Evolutionary conservation across 768 basidiomycete species (phyloP).

Genomic region (Melanogaster broomeanus): DNA sequence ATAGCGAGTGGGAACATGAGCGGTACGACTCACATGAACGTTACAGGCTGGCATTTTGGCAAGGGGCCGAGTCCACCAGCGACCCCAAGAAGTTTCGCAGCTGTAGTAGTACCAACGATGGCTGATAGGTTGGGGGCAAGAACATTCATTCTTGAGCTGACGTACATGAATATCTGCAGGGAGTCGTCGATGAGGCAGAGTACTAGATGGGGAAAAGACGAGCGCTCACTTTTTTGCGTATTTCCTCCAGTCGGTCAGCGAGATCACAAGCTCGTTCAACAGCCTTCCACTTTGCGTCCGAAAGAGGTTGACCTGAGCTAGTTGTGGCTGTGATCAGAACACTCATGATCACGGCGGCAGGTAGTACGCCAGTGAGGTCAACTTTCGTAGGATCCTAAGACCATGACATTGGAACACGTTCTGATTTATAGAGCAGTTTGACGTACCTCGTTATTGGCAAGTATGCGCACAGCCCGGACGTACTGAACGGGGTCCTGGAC

Average conservation of each 20-base stretch:
- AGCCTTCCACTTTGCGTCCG: constrained; percentile 72
- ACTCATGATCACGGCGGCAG: constrained; percentile 91
- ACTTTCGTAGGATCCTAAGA: constrained; percentile 84
- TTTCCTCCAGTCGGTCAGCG: constrained; percentile 84
- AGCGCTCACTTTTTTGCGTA: constrained; percentile 73
- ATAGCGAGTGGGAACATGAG: not conserved
- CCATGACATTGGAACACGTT: constrained; percentile 2
- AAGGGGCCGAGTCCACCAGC: constrained; percentile 91
- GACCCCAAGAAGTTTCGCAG: constrained; percentile 96
- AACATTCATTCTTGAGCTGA: constrained; percentile 97
- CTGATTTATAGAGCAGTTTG: not conserved
- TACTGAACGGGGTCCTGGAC: constrained; percentile 91
- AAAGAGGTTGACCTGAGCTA: constrained; percentile 73
- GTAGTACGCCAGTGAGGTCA: constrained; percentile 75
- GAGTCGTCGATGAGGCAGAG: constrained; percentile 4
- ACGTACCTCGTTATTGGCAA: constrained; percentile 80
- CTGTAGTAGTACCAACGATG: constrained; percentile 98
- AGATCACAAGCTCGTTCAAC: constrained; percentile 88
- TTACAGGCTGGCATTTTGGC: constrained; percentile 96
- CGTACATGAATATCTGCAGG: constrained; percentile 93
- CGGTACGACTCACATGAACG: constrained; percentile 68
- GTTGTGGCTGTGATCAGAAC: constrained; percentile 96
- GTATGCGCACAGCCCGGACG: constrained; percentile 84
- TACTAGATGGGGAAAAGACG: not conserved
- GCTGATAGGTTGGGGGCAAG: constrained; percentile 98